Percentiles rank a stretch among this genome's conserved stretches.
Evolutionary conservation across 1,284 basidiomycete genomes (phyloP).

Genomic region (Amylostereum chailletii): DNA sequence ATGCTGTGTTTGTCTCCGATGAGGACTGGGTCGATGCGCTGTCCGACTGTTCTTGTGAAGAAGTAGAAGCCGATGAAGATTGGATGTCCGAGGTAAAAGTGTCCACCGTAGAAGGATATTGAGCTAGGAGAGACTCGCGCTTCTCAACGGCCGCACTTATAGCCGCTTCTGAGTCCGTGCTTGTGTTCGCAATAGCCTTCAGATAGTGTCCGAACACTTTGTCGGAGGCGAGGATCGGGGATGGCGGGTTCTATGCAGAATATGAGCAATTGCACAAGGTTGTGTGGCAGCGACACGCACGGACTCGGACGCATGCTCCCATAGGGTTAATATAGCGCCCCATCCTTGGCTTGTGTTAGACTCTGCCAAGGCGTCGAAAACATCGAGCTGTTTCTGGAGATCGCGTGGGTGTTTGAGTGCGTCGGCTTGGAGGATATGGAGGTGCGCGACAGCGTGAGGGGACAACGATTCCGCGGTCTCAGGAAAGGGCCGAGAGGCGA

Average conservation of each 20-base stretch:
- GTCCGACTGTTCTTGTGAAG: conserved; percentile 9
- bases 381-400: conserved; percentile 53
- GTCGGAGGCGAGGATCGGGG: conserved; percentile 58
- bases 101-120: conserved; percentile 11
- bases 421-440: conserved; percentile 64
- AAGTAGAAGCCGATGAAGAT: conserved; percentile 8
- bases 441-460: conserved; percentile 56
- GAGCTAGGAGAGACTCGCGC: conserved; percentile 55
- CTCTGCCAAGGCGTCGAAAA: conserved; percentile 59
- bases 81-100: conserved; percentile 4
- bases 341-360: conserved; percentile 59
- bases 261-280: conserved; percentile 2
- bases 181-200: conserved; percentile 53
- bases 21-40: neutral
- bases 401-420: conserved; percentile 66
- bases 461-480: conserved; percentile 42
- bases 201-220: conserved; percentile 68
- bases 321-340: conserved; percentile 64
- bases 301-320: conserved; percentile 75
- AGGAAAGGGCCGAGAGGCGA: neutral
- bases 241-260: conserved; percentile 46
- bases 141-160: conserved; percentile 56
- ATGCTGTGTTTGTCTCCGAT: conserved; percentile 5
- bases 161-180: conserved; percentile 35
- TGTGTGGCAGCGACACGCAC: conserved; percentile 35